phyloP scores from a whole-genome alignment of 148 eudicot genomes.

The Dysphania ambrosioides region DNA sequence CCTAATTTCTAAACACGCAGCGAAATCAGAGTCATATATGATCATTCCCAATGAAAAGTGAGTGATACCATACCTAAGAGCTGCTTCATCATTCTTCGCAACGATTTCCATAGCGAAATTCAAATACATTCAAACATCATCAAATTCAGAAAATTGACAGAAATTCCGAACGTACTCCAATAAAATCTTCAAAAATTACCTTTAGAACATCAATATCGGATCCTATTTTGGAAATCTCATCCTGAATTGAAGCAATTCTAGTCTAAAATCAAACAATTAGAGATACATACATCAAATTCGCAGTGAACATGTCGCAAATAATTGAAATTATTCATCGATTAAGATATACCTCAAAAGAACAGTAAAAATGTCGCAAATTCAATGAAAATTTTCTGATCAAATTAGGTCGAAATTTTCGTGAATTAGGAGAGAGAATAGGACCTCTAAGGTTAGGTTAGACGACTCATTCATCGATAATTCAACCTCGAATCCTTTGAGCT shows the following conservation, averaged over 20 bases:
- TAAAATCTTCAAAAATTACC: slow-evolving; percentile 31
- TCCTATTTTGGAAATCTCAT: slow-evolving; percentile 54
- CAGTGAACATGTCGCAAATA: background rate
- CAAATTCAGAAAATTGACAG: slow-evolving; percentile 11
- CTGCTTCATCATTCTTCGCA: slow-evolving; percentile 52
- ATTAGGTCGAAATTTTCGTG: too few species aligned
- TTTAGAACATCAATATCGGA: slow-evolving; percentile 57
- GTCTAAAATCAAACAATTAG: slow-evolving; percentile 37
- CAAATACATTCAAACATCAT: slow-evolving; percentile 18
- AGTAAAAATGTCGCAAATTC: too few species aligned
- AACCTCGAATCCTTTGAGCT: slow-evolving; percentile 65
- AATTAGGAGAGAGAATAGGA: slow-evolving; percentile 16
- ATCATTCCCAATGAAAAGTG: background rate
- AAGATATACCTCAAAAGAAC: too few species aligned
- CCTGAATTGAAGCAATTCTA: slow-evolving; percentile 50
- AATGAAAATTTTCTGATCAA: too few species aligned
- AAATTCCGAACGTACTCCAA: background rate
- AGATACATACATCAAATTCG: slow-evolving; percentile 14
- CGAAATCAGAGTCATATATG: background rate
- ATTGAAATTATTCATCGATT: too few species aligned
- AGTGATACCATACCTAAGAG: slow-evolving; percentile 43
- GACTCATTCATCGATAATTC: slow-evolving; percentile 58
- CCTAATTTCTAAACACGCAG: background rate
- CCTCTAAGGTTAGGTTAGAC: slow-evolving; percentile 66
- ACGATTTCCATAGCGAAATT: slow-evolving; percentile 11